Conservation (phyloP, 2,329 filamentous ascomycete genomes). For the Pyricularia grisea region DNA sequence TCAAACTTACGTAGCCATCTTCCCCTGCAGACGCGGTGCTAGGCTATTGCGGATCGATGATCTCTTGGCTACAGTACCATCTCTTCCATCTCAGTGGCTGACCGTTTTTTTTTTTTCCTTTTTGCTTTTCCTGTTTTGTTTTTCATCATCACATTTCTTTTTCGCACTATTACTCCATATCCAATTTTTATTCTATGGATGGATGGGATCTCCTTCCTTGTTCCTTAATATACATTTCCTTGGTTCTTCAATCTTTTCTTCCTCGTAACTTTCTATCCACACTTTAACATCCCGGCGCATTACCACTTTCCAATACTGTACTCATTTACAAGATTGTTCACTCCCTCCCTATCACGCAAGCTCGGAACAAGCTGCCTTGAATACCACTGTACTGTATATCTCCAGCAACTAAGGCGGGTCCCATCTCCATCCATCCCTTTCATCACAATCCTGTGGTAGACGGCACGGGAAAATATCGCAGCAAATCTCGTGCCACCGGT, state of each 20-base stretch:
- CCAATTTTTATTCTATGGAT: neutral
- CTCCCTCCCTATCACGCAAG: neutral
- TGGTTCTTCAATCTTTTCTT: neutral
- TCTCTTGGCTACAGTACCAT: neutral
- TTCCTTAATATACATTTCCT: neutral
- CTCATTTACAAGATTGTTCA: no score
- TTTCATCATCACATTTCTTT: neutral
- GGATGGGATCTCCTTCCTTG: neutral
- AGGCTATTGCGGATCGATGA: neutral
- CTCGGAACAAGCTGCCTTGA: neutral
- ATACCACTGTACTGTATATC: neutral
- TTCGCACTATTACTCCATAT: neutral
- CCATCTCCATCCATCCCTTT: neutral
- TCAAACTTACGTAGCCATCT: neutral
- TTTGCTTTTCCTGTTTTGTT: neutral
- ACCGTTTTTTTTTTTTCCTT: neutral
- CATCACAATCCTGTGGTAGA: neutral
- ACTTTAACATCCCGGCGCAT: neutral
- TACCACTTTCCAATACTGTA: neutral
- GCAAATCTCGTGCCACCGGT: neutral
- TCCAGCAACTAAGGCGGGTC: neutral
- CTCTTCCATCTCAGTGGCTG: neutral
- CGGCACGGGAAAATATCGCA: neutral
- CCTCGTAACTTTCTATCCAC: neutral
- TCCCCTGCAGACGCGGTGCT: neutral